These are phyloP conservation scores for Cutaneotrichosporon daszewskae DNA, from an alignment of 1,284 basidiomycete genomes.

Conservation along the genomic window DNA sequence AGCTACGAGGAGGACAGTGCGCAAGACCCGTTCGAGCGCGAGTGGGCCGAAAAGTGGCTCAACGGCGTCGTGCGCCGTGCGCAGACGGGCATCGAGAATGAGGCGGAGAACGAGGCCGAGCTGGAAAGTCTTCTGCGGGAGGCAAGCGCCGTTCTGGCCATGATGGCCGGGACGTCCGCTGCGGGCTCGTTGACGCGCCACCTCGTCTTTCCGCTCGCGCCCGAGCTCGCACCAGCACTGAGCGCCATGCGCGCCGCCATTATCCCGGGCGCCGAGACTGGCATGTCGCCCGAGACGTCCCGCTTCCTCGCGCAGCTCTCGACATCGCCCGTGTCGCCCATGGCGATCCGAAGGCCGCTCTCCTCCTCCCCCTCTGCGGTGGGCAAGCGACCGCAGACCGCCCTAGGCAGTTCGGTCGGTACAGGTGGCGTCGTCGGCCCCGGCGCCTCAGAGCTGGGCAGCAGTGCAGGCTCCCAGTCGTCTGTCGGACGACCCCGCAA, in stretches of 20 bases:
- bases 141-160: slow-evolving; percentile 62
- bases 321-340: slow-evolving; percentile 30
- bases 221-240: slow-evolving; percentile 27
- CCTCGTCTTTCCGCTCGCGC: slow-evolving; percentile 39
- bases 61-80: slow-evolving; percentile 39
- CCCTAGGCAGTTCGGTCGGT: not conserved
- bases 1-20: slow-evolving; percentile 6
- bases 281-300: slow-evolving; percentile 33
- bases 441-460: not conserved
- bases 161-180: slow-evolving; percentile 57
- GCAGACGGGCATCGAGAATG: slow-evolving; percentile 32
- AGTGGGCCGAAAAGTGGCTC: slow-evolving; percentile 48
- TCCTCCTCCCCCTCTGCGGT: not conserved
- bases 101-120: slow-evolving; percentile 7
- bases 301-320: slow-evolving; percentile 34
- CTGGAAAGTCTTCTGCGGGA: slow-evolving; percentile 29
- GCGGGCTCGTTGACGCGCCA: slow-evolving; percentile 42
- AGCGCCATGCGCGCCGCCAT: slow-evolving; percentile 19
- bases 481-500: not conserved
- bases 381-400: no score
- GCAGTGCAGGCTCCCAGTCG: not conserved
- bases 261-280: slow-evolving; percentile 8
- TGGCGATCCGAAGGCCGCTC: slow-evolving; percentile 6
- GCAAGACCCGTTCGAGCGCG: slow-evolving; percentile 45
- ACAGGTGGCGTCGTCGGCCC: not conserved